phyloP scores from a whole-genome alignment of 2,329 filamentous ascomycete species.

The Rachicladosporium sp. region DNA sequence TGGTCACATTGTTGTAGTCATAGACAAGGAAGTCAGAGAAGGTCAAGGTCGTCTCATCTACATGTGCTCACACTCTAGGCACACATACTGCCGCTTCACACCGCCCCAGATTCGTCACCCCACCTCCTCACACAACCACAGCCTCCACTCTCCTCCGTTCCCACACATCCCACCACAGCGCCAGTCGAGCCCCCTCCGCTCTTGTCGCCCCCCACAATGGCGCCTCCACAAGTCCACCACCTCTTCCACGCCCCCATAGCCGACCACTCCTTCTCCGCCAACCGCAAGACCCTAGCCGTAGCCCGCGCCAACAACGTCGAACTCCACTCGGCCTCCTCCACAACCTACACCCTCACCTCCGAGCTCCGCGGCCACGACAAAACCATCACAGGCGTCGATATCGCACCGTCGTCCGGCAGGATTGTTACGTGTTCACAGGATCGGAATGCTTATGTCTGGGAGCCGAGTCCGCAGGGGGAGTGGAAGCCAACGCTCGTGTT shows the following conservation, averaged over 20 bases:
- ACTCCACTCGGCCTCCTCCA: conserved; percentile 65
- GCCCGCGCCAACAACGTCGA: conserved; percentile 83
- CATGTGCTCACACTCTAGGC: too few relatives aligned
- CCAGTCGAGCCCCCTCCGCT: too few relatives aligned
- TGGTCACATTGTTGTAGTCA: too few relatives aligned
- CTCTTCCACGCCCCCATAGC: conserved; percentile 94
- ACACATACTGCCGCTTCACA: too few relatives aligned
- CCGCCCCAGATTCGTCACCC: too few relatives aligned
- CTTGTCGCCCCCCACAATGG: conserved; percentile 44
- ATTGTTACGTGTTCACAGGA: conserved; percentile 98
- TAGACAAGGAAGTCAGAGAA: too few relatives aligned
- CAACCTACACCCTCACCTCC: conserved; percentile 71
- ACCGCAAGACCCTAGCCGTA: conserved; percentile 78
- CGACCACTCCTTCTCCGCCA: conserved; percentile 95
- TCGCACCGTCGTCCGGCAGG: conserved; percentile 77
- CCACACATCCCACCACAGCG: too few relatives aligned
- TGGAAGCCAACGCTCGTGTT: conserved; percentile 97
- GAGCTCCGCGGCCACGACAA: conserved; percentile 96
- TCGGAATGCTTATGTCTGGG: conserved; percentile 96
- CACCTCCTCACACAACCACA: too few relatives aligned
- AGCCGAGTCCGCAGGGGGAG: conserved; percentile 67
- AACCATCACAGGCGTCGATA: conserved; percentile 89
- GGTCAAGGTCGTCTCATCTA: too few relatives aligned
- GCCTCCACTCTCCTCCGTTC: too few relatives aligned
- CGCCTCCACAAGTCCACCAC: conserved; percentile 81